Conservation (phyloP, 2,329 filamentous ascomycete genomes). For the Chaetomiaceae sp. region DNA sequence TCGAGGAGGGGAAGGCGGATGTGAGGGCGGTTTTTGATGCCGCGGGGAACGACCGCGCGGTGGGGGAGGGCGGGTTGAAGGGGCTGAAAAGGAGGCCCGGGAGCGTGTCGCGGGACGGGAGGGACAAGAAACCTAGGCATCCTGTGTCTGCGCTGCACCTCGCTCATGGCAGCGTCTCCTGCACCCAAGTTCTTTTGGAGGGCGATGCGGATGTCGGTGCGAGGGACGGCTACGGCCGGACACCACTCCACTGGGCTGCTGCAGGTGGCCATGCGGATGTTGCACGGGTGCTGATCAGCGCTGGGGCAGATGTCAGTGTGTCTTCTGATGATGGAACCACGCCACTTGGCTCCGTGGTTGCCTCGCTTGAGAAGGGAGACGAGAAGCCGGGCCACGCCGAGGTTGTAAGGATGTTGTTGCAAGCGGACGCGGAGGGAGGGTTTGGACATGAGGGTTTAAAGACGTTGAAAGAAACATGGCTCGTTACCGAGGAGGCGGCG, state of each 20-base stretch:
- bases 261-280: constrained; percentile 11
- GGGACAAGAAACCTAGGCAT: neutral
- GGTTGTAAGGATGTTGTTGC: neutral
- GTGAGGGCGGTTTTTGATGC: constrained; percentile 18
- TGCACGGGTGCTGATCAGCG: constrained; percentile 9
- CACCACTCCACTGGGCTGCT: constrained; percentile 21
- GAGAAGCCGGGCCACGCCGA: neutral
- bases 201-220: constrained; percentile 11
- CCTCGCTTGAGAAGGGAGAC: neutral
- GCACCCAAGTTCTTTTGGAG: constrained; percentile 15
- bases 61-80: neutral
- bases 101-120: neutral
- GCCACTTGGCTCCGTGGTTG: neutral
- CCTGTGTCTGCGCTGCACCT: constrained; percentile 22
- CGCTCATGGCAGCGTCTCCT: constrained; percentile 10
- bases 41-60: neutral
- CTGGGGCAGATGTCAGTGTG: constrained; percentile 6
- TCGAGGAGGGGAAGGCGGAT: constrained; percentile 19
- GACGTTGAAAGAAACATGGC: no score
- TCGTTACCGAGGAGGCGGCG: no score
- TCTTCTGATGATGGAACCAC: neutral
- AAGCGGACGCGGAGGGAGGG: no score
- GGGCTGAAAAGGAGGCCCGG: neutral
- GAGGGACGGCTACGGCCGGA: constrained; percentile 17
- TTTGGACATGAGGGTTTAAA: neutral